Conservation (phyloP, 495 filamentous ascomycete species). For the Beverwykella pulmonaria region DNA sequence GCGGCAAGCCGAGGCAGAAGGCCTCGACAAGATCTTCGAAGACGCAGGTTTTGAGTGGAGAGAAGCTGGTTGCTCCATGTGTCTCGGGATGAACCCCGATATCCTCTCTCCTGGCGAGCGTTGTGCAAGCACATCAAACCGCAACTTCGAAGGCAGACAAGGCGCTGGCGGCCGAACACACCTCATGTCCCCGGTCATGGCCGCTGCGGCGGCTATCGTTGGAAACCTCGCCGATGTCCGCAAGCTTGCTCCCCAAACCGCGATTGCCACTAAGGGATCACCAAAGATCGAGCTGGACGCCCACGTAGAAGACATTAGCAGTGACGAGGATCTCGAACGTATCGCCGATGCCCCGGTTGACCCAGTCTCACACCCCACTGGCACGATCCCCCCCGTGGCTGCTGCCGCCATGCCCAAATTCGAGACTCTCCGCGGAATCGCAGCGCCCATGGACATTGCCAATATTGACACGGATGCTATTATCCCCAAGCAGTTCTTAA, state of each 20-base stretch:
- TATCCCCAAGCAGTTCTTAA: constrained; percentile 98
- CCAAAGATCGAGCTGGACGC: constrained; percentile 61
- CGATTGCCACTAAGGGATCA: constrained; percentile 50
- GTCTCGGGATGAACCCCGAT: constrained; percentile 98
- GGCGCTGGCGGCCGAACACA: constrained; percentile 92
- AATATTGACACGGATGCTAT: constrained; percentile 99
- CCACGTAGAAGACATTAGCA: constrained; percentile 70
- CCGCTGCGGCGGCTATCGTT: constrained; percentile 83
- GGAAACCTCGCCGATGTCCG: constrained; percentile 92
- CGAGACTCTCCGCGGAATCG: constrained; percentile 77
- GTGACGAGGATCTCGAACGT: constrained; percentile 75
- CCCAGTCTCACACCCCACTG: constrained; percentile 60
- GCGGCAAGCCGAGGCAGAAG: constrained; percentile 86
- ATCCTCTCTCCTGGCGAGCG: constrained; percentile 92
- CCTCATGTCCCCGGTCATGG: constrained; percentile 96
- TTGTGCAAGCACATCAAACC: constrained; percentile 93
- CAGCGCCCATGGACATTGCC: constrained; percentile 80
- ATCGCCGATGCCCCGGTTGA: constrained; percentile 78
- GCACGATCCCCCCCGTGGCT: constrained; percentile 48
- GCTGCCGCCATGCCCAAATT: constrained; percentile 79
- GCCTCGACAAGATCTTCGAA: constrained; percentile 86
- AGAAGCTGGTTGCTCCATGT: constrained; percentile 98
- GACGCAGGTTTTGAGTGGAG: constrained; percentile 97
- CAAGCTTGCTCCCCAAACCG: constrained; percentile 63
- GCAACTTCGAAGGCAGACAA: constrained; percentile 97